phyloP scores from a whole-genome alignment of 805 yeast genomes.

The Pichia paraexigua region DNA sequence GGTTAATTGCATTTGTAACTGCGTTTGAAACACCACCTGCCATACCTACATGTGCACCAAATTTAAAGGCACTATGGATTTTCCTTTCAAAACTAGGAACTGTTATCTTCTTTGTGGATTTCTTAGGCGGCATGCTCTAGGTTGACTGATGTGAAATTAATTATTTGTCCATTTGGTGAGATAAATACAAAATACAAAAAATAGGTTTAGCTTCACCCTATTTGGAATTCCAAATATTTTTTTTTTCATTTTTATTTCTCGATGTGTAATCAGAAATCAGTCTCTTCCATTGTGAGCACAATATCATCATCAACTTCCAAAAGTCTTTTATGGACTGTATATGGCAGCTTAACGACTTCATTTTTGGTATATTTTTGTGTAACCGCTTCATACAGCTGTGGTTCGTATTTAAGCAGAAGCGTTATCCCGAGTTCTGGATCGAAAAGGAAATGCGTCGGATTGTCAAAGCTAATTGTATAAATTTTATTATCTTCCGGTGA shows the following conservation, averaged over 20 bases:
- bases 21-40: conserved; percentile 55
- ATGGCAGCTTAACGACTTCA: neutral
- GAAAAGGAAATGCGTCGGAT: neutral
- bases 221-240: no score
- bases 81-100: neutral
- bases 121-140: conserved; percentile 21
- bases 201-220: no score
- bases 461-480: conserved; percentile 3
- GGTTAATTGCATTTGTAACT: conserved; percentile 35
- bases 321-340: neutral
- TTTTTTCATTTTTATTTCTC: no score
- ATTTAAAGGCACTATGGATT: conserved; percentile 35
- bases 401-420: neutral
- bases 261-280: neutral
- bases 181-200: no score
- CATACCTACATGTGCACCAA: conserved; percentile 85
- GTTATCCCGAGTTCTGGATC: neutral
- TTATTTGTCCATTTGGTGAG: no score
- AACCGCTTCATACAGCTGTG: neutral
- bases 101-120: conserved; percentile 4
- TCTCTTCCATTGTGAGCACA: neutral
- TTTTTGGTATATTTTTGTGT: neutral
- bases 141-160: no score
- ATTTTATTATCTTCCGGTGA: neutral
- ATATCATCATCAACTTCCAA: neutral